Evolutionary conservation across 2,329 filamentous ascomycete genomes (phyloP).

Genomic region (Ophiostoma montium): DNA sequence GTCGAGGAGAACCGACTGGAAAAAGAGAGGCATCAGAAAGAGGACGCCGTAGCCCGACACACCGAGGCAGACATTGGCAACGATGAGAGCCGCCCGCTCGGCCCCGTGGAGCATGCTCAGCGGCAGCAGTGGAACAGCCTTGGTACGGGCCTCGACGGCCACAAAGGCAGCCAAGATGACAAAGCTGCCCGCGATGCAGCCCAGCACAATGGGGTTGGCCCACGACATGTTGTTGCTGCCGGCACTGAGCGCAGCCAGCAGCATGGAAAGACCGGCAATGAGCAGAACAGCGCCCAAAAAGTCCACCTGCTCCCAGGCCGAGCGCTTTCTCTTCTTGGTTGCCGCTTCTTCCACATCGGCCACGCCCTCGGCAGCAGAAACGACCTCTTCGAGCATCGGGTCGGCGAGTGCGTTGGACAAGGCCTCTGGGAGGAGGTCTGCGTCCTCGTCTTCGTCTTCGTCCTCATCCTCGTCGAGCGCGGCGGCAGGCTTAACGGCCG

Average conservation of each 20-base stretch:
- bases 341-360: slow-evolving; percentile 18
- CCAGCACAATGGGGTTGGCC: slow-evolving; percentile 33
- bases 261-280: slow-evolving; percentile 41
- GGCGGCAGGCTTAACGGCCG: slow-evolving; percentile 13
- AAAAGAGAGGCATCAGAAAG: slow-evolving; percentile 58
- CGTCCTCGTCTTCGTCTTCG: not conserved
- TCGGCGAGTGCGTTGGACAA: not conserved
- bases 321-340: not conserved
- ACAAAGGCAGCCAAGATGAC: slow-evolving; percentile 31
- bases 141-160: slow-evolving; percentile 32
- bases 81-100: slow-evolving; percentile 38
- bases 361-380: not conserved
- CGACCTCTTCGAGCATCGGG: not conserved
- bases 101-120: slow-evolving; percentile 41
- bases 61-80: slow-evolving; percentile 45
- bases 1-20: slow-evolving; percentile 51
- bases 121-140: slow-evolving; percentile 39
- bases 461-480: not conserved
- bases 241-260: slow-evolving; percentile 40
- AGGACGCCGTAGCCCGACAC: slow-evolving; percentile 50
- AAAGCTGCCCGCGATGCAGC: slow-evolving; percentile 28
- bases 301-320: slow-evolving; percentile 40
- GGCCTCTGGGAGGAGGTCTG: not conserved
- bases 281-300: slow-evolving; percentile 42
- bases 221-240: slow-evolving; percentile 42